Conservation (phyloP, 2,329 filamentous ascomycete genomes). For the Aspergillus tubingensis region DNA sequence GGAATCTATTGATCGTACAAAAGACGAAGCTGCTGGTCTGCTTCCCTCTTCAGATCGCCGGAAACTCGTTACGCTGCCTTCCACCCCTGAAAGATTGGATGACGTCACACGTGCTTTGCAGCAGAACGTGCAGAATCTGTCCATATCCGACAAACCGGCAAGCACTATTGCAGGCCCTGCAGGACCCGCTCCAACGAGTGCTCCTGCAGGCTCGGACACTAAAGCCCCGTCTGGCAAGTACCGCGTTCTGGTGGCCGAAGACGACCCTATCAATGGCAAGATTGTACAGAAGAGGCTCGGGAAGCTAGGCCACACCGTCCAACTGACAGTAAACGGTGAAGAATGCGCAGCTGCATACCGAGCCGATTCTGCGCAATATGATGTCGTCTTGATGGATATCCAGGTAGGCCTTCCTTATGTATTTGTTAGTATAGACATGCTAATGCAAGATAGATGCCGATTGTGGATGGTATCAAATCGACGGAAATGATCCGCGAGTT, state of each 20-base stretch:
- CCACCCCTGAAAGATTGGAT: not conserved
- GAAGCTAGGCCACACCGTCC: slow-evolving; percentile 71
- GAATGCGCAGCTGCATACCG: slow-evolving; percentile 75
- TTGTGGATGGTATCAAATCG: slow-evolving; percentile 81
- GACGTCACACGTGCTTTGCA: not conserved
- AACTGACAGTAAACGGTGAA: slow-evolving; percentile 78
- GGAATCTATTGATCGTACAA: not conserved
- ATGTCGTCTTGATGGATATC: slow-evolving; percentile 90
- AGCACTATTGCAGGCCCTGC: not conserved
- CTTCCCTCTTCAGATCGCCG: not conserved
- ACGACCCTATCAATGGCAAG: slow-evolving; percentile 85
- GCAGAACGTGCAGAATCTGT: not conserved
- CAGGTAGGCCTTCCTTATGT: slow-evolving; percentile 61
- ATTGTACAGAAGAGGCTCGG: slow-evolving; percentile 80
- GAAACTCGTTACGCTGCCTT: not conserved
- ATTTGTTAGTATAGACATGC: not conserved
- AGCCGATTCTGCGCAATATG: slow-evolving; percentile 65
- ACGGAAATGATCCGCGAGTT: slow-evolving; percentile 80
- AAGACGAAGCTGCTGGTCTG: not conserved
- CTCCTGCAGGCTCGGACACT: not conserved
- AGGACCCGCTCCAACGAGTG: not conserved
- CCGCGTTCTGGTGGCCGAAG: slow-evolving; percentile 75
- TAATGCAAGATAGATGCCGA: slow-evolving; percentile 72
- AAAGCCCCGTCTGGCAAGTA: slow-evolving; percentile 5
- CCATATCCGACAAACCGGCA: not conserved